Base-by-base conservation (phyloP, 192 early-diverging fungal species). In the Geranomyces variabilis region DNA sequence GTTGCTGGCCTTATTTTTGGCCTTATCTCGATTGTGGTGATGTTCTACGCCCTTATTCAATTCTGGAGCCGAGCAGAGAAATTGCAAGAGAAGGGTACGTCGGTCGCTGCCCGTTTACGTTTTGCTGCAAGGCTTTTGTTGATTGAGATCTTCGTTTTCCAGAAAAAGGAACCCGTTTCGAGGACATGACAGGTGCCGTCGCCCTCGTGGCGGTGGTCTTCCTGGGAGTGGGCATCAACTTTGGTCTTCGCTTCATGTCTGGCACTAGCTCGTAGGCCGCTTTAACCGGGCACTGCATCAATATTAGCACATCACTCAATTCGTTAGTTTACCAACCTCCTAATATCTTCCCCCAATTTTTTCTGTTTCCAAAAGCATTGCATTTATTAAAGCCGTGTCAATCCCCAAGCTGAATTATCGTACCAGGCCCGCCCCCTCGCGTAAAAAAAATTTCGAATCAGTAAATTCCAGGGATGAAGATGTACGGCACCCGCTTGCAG, bases 401-500 rank as follows among this genome's bases (percentile, higher is more conserved):
- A 7, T 41, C 5, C 5, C 36, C 36, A 41, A 41, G 10, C 36
- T 3, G 36, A 7, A 41, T 41, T 10, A n/a, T 41, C 10, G 36
- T 10, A 41, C 36, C 36, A 41, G 10, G 36, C 5, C 36, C 36
- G 10, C 36, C 36, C 36, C 10, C 36, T 10, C 36, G 36, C 36
- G n/a, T n/a, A n/a, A n/a, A n/a, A 41, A 41, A 41, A 41, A 41
- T 41, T 10, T 41, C 10, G n/a, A 7, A 53, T 53, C 63, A 75
- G 29, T 57, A 70, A 9, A 75, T 51, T 44, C 63, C 71, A 6
- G 96, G 96, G 36, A 98, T 91, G 62, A 98, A 94, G 73, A 90
- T 87, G 71, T 88, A 96, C 24, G 89, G 90, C 0, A 98, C 96
- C 15, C 77, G 77, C 49, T 84, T 74, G 75, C 92, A 93, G 81